Conservation (phyloP, 2,329 filamentous ascomycete genomes). For the Penicillium sp. region DNA sequence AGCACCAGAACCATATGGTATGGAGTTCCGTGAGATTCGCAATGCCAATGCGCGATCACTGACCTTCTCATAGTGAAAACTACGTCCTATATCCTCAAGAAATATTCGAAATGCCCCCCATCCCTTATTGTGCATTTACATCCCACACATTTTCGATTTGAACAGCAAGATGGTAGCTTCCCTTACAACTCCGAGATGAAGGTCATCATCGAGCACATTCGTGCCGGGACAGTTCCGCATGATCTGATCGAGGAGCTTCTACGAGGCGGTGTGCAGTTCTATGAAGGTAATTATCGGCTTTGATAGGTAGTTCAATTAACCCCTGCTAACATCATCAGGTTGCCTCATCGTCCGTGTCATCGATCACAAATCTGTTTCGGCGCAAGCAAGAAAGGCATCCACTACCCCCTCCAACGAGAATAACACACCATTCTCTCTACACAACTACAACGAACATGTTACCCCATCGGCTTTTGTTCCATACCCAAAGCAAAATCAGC, state of each 20-base stretch:
- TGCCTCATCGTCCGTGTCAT: slow-evolving; percentile 94
- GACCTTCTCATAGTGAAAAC: slow-evolving; percentile 61
- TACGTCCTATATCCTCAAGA: slow-evolving; percentile 76
- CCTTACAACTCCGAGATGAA: slow-evolving; percentile 91
- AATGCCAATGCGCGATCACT: slow-evolving; percentile 10
- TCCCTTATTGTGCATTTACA: slow-evolving; percentile 87
- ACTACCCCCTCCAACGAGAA: slow-evolving; percentile 60
- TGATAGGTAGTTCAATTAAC: background rate
- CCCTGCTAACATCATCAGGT: slow-evolving; percentile 37
- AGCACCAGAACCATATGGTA: slow-evolving; percentile 49
- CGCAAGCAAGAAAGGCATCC: slow-evolving; percentile 58
- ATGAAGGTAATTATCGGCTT: slow-evolving; percentile 63
- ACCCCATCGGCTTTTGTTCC: slow-evolving; percentile 84
- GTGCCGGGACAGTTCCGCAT: slow-evolving; percentile 76
- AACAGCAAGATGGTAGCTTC: slow-evolving; percentile 90
- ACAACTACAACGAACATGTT: slow-evolving; percentile 86
- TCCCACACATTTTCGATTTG: slow-evolving; percentile 83
- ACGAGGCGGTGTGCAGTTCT: slow-evolving; percentile 72
- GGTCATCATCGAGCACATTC: slow-evolving; percentile 74
- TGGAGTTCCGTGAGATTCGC: slow-evolving; percentile 15
- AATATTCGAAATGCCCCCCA: slow-evolving; percentile 69
- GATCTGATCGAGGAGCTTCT: slow-evolving; percentile 80
- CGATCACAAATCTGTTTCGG: slow-evolving; percentile 71
- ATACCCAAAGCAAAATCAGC: slow-evolving; percentile 58
- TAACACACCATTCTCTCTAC: slow-evolving; percentile 74